Evolutionary conservation across 1,284 basidiomycete species (phyloP).

Genomic region (Cystobasidium slooffiae): DNA sequence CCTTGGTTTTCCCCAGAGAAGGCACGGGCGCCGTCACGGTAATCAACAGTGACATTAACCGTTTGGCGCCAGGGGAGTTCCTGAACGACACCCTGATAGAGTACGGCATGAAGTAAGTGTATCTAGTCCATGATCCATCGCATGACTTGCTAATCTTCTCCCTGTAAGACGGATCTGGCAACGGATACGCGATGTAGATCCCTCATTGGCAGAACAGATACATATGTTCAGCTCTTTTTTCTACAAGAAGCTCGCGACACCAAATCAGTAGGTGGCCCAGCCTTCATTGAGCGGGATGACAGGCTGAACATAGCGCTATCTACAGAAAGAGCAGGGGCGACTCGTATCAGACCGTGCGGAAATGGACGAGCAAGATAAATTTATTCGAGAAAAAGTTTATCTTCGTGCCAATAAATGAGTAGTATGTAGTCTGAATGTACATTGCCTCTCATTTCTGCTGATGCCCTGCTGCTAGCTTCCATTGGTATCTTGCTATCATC

Average conservation of each 20-base stretch:
- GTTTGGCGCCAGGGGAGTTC: slow-evolving; percentile 77
- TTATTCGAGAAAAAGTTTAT: slow-evolving; percentile 90
- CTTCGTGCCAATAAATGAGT: slow-evolving; percentile 94
- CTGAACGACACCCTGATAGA: slow-evolving; percentile 96
- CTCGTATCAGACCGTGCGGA: slow-evolving; percentile 80
- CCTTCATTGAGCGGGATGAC: slow-evolving; percentile 32
- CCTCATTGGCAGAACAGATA: slow-evolving; percentile 71
- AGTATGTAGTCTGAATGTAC: slow-evolving; percentile 62
- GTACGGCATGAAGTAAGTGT: slow-evolving; percentile 81
- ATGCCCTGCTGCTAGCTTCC: slow-evolving; percentile 64
- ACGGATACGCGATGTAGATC: slow-evolving; percentile 64
- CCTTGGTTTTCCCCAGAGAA: slow-evolving; percentile 40
- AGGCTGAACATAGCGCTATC: slow-evolving; percentile 56
- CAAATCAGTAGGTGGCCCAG: slow-evolving; percentile 51
- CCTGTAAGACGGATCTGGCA: slow-evolving; percentile 68
- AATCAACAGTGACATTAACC: slow-evolving; percentile 67
- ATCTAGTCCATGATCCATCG: background rate
- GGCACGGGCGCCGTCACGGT: slow-evolving; percentile 49
- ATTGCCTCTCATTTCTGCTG: background rate
- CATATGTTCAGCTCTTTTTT: slow-evolving; percentile 98
- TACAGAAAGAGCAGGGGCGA: slow-evolving; percentile 54
- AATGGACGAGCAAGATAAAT: slow-evolving; percentile 86
- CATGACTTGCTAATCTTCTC: background rate
- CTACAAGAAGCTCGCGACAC: slow-evolving; percentile 85
- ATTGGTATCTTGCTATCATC: slow-evolving; percentile 97